Evolutionary conservation across 169 alveolate genomes (phyloP), one percentile per base, ranked within the genome.

Genomic region (Babesia bovis): DNA sequence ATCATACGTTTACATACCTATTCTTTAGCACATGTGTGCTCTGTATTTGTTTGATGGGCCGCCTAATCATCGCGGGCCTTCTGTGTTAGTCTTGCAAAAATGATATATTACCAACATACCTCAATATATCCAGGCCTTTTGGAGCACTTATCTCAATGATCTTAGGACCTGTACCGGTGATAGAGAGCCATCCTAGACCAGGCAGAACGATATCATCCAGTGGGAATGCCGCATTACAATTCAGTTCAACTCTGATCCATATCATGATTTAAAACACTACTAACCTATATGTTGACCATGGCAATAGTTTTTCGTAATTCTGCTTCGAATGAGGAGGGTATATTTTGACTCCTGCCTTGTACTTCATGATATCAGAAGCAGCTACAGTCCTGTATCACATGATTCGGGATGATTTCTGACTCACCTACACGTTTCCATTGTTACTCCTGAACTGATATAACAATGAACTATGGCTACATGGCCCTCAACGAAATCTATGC

Each of bases 131-230:
- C 30, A 91, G 78, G 23, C 93, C 90, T 44, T 87, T 74, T 0
- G 95, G 95, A 7, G 76, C 89, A 52, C 66, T 79, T 59, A 91
- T 78, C 55, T 90, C 91, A 2, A 90, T 45, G 4, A 74, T 68
- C 44, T 91, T 90, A 12, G 83, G 71, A 15, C 95, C 95, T 0
- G 65, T 50, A 5, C 95, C 95, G 35, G 75, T 68, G 21, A 86
- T 42, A 19, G 93, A 72, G 28, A 91, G 49, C 95, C 95, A 91
- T 3, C 95, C 90, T 36, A 91, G 71, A 12, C 93, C 95, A 2
- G 92, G 77, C 17, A 91, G 83, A 26, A 85, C 91, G 21, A 90
- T 49, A 72, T 91, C 95, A 68, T 91, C 95, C 30, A 87, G 49
- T 21, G 89, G 71, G 42, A 57, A 70, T 26, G 75, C 28, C 33